Conservation (phyloP, 352 stramenopile species). For the Globisporangium nodosum region DNA sequence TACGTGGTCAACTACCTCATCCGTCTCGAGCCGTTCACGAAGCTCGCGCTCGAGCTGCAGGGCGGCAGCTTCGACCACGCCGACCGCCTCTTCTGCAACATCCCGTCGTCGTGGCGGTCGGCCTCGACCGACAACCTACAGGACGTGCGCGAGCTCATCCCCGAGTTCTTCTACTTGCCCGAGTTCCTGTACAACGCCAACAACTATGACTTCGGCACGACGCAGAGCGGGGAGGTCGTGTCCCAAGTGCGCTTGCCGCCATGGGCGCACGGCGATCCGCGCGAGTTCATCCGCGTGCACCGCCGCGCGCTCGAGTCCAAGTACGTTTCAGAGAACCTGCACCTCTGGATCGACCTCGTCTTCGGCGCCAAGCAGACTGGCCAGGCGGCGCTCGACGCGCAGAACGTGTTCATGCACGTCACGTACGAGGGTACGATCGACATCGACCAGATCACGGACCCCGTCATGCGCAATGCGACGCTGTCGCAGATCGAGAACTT, state of each 20-base stretch:
- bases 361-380: conserved; percentile 96
- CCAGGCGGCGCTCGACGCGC: conserved; percentile 80
- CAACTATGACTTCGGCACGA: conserved; percentile 58
- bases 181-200: conserved; percentile 82
- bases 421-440: conserved; percentile 81
- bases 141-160: conserved; percentile 78
- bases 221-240: conserved; percentile 83
- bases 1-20: conserved; percentile 98
- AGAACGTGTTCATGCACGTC: conserved; percentile 92
- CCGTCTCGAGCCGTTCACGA: conserved; percentile 87
- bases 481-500: conserved; percentile 91
- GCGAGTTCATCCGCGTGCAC: conserved; percentile 94
- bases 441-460: conserved; percentile 79
- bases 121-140: conserved; percentile 90
- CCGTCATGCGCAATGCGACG: conserved; percentile 89
- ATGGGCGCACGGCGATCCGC: conserved; percentile 91
- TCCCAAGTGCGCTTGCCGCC: conserved; percentile 90
- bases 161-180: conserved; percentile 75
- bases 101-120: conserved; percentile 93
- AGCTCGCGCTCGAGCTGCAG: conserved; percentile 57
- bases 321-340: conserved; percentile 94
- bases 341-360: conserved; percentile 98
- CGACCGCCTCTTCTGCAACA: conserved; percentile 94
- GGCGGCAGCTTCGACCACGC: conserved; percentile 90
- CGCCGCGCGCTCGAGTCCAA: conserved; percentile 95